A percentile compares a stretch with the other conserved stretches of the same genome.
phyloP scores from a whole-genome alignment of 768 basidiomycete genomes.

The Strobilomyces echinocephalus region DNA sequence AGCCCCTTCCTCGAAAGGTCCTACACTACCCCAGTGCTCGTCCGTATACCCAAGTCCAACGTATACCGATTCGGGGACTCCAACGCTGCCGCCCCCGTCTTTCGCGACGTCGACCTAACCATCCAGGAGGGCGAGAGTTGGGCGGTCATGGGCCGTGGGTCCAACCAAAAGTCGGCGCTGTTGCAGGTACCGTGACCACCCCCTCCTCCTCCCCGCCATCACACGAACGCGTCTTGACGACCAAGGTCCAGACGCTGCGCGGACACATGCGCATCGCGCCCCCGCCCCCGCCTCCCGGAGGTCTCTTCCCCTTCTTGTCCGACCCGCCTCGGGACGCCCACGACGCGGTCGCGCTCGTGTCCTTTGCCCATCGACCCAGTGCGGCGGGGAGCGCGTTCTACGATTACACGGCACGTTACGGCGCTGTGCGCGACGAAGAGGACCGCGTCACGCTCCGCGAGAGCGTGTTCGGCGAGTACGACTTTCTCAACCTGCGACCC shows the following conservation, averaged over 20 bases:
- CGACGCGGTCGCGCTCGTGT: slow-evolving; percentile 50
- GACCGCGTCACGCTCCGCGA: slow-evolving; percentile 74
- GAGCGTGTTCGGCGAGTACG: slow-evolving; percentile 56
- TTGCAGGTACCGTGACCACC: slow-evolving; percentile 44
- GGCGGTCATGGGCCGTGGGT: slow-evolving; percentile 68
- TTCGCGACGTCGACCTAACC: slow-evolving; percentile 54
- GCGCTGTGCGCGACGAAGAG: slow-evolving; percentile 71
- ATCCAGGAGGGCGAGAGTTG: slow-evolving; percentile 61
- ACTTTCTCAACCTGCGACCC: slow-evolving; percentile 30
- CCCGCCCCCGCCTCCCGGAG: slow-evolving; percentile 52
- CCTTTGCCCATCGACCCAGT: slow-evolving; percentile 60
- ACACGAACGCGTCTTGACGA: neutral
- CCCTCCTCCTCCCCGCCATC: no score
- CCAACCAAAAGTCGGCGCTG: slow-evolving; percentile 55
- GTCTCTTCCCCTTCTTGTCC: slow-evolving; percentile 74
- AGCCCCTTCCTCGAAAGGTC: neutral
- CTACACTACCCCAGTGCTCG: slow-evolving; percentile 17
- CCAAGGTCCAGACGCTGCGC: slow-evolving; percentile 49
- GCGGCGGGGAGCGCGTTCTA: slow-evolving; percentile 71
- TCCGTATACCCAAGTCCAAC: slow-evolving; percentile 45
- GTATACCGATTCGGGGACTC: slow-evolving; percentile 59
- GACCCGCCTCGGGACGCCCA: slow-evolving; percentile 43
- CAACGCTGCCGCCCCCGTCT: slow-evolving; percentile 41
- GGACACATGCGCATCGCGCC: slow-evolving; percentile 71
- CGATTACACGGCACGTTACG: slow-evolving; percentile 91